These are phyloP conservation scores for Lomentospora prolificans DNA, from an alignment of 2,329 filamentous ascomycete genomes.

Conservation along the genomic window DNA sequence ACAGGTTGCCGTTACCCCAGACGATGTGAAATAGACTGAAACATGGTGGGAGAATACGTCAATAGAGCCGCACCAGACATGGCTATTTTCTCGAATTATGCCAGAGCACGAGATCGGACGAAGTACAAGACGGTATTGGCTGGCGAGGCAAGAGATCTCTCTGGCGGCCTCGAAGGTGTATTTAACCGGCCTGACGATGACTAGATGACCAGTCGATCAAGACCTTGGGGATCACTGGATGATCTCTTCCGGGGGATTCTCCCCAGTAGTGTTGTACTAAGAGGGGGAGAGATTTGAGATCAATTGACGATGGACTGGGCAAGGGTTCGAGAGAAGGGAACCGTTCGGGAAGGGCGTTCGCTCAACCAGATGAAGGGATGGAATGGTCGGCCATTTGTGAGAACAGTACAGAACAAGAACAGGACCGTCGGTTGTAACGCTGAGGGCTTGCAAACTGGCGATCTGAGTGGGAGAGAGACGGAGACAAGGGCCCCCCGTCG, in stretches of 20 bases:
- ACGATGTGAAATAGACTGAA: not conserved
- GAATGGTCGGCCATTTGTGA: too few species aligned
- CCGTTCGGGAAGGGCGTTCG: too few species aligned
- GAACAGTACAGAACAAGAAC: too few species aligned
- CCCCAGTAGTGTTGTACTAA: not conserved
- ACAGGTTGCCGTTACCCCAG: not conserved
- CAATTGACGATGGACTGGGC: not conserved
- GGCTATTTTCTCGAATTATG: not conserved
- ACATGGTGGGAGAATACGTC: not conserved
- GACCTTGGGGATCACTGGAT: not conserved
- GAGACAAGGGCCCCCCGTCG: too few species aligned
- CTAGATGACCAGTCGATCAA: not conserved
- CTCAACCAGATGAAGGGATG: too few species aligned
- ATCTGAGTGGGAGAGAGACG: too few species aligned
- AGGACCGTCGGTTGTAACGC: too few species aligned
- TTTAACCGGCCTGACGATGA: not conserved
- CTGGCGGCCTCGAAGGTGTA: slow-evolving; percentile 1
- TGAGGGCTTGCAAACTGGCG: too few species aligned
- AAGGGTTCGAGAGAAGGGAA: not conserved
- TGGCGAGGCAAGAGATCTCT: not conserved
- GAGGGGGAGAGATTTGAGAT: not conserved
- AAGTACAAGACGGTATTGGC: not conserved
- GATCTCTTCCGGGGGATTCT: not conserved
- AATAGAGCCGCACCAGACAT: slow-evolving; percentile 1
- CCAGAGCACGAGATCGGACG: not conserved